A percentile compares a stretch with the other conserved stretches of the same genome.
phyloP scores from a whole-genome alignment of 495 filamentous ascomycete genomes.

The Trichoderma gamsii region DNA sequence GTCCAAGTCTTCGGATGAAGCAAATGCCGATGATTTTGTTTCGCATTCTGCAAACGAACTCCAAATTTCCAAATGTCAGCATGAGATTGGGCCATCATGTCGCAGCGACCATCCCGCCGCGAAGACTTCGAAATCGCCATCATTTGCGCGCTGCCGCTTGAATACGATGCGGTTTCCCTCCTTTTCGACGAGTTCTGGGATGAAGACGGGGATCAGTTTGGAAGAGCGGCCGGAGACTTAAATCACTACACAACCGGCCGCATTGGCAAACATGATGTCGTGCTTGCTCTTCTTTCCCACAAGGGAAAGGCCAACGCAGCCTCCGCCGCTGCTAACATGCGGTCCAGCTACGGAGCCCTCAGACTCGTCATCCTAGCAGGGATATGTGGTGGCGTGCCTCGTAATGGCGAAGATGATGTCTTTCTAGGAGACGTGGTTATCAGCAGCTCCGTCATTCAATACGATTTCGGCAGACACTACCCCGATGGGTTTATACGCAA shows the following conservation, averaged over 20 bases:
- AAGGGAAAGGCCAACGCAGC: slow-evolving; percentile 35
- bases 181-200: slow-evolving; percentile 31
- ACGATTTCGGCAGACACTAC: slow-evolving; percentile 34
- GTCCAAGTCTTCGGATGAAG: too few relatives aligned
- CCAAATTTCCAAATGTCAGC: too few relatives aligned
- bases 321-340: slow-evolving; percentile 24
- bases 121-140: slow-evolving; percentile 26
- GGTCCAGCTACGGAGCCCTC: slow-evolving; percentile 27
- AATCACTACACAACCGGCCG: slow-evolving; percentile 36
- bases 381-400: slow-evolving; percentile 32
- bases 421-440: slow-evolving; percentile 44
- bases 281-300: slow-evolving; percentile 27
- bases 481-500: slow-evolving; percentile 30
- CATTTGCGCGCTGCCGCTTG: slow-evolving; percentile 27
- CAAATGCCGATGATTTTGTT: too few relatives aligned
- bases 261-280: slow-evolving; percentile 36
- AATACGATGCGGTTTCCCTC: slow-evolving; percentile 29
- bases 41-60: too few relatives aligned
- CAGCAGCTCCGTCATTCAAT: slow-evolving; percentile 33
- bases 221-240: slow-evolving; percentile 22
- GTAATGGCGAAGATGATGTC: slow-evolving; percentile 21
- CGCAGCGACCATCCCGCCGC: slow-evolving; percentile 18
- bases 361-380: slow-evolving; percentile 28
- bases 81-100: background rate
- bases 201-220: slow-evolving; percentile 22